Conservation (phyloP, 2,329 filamentous ascomycete genomes). For the Penicillium sp. region DNA sequence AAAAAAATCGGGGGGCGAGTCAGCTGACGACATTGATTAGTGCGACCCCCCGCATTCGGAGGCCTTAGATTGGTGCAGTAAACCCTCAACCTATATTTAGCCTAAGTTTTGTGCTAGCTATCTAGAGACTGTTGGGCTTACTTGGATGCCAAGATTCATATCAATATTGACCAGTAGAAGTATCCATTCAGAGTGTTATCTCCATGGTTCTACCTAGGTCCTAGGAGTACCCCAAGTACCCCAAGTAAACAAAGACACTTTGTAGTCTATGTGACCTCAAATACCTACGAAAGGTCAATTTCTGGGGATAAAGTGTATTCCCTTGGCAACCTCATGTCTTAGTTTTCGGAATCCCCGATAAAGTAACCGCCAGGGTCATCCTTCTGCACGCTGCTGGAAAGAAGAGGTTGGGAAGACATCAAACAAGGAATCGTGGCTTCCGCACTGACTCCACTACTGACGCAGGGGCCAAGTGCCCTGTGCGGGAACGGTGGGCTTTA, state of each 20-base stretch:
- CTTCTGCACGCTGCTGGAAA: background rate
- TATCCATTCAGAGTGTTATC: no score
- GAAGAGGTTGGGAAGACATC: background rate
- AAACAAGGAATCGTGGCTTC: background rate
- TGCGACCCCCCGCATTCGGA: slow-evolving; percentile 3
- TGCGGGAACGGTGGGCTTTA: background rate
- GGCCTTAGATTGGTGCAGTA: background rate
- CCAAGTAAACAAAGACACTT: background rate
- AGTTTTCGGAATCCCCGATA: background rate
- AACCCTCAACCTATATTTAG: background rate
- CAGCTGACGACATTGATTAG: background rate
- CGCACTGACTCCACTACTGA: slow-evolving; percentile 2
- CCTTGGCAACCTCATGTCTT: background rate
- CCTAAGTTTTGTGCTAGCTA: background rate
- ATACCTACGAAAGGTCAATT: background rate
- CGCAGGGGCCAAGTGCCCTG: slow-evolving; percentile 15
- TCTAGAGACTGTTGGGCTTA: no score
- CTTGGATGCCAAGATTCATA: background rate
- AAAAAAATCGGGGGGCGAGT: slow-evolving; percentile 2
- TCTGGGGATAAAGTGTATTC: background rate
- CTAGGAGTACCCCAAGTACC: no score
- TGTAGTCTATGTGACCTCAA: background rate
- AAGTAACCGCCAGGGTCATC: background rate
- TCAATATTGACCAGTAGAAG: background rate
- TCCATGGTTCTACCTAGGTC: background rate